Evolutionary conservation across 345 rosid species (phyloP), one percentile per base, ranked within the genome.

Genomic region (Aegle marmelos): DNA sequence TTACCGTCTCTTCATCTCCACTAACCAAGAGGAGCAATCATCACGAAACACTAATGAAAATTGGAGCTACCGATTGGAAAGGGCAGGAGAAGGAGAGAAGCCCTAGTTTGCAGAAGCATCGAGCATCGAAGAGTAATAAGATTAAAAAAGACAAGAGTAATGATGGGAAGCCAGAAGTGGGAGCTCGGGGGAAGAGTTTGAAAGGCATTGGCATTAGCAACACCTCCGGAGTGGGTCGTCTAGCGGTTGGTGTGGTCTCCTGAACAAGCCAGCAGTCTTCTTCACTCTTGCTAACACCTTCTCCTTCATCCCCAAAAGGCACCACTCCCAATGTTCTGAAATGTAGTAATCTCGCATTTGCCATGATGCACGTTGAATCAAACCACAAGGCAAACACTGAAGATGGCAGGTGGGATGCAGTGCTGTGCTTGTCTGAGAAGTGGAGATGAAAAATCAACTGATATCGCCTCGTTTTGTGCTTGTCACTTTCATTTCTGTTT

Each of bases 171-270:
- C 76, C 45, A n/a, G 82, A 76, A 70, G 79, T 62, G 50, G 80
- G 83, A 66, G 68, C 73, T 48, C 80, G 39, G 24, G 83, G 82
- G 82, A 80, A 83, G 79, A 85, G 74, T 36, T 80, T 78, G 30
- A 81, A 81, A 86, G 82, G 79, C 45, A 79, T 69, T 45, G 83
- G 84, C 72, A 73, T 79, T 27, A 72, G 82, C 64, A 73, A 79
- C 72, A 78, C 37, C 53, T 73, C 91, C 6, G 80, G 82, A 75
- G 78, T 80, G 59, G 84, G 83, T 50, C 79, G 53, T 72, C 36
- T 82, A 62, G 84, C 90, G 27, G 85, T 83, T 41, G 86, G 87
- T 10, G 89, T 85, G 34, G 83, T 88, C 34, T 89, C 91, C 62
- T 87, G 79, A 90, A 34, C 54, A 37, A 48, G 37, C 24, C 30